Base-by-base conservation (phyloP, 2,329 filamentous ascomycete species). In the Ceratocystis colombiana region DNA sequence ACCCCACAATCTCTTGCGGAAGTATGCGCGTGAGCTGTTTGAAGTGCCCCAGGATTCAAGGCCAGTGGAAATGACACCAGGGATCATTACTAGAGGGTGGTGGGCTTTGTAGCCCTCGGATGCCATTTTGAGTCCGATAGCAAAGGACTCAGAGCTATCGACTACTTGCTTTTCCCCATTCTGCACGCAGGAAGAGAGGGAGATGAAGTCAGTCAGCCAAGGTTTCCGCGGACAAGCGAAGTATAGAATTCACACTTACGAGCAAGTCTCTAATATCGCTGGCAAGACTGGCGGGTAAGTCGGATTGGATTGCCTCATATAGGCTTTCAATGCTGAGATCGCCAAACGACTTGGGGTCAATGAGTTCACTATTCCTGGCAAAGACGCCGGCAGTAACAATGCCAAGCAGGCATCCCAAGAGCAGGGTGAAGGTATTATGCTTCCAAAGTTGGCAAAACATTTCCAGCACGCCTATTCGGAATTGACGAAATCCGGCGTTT, bases 31-130 rank as follows among this genome's bases (percentile, higher is more conserved):
- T 6, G 92, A 96, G 53, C 81, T 79, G 72, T 92, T 89, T 63
- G 88, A 86, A 0, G 94, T 97, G 3, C 93, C 90, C 94, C 94
- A 99, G 61, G 90, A 96, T 76, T 99, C 94, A 28, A 99, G 82
- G 1, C 94, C 94, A 0, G 94, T 97, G 0, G 94, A 97, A 71
- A 99, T 99, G 68, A 99, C 94, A 3, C 94, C 94, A 0, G 94
- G 94, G 8, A 99, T 86, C 93, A 99, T 97, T 69, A 99, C 89
- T 69, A 99, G 87, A 0, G 94, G 90, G 71, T 96, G 91, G 68
- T 89, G 82, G 17, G 89, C 93, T 61, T 82, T 75, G 20, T 97
- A 81, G 1, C 95, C 95, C 74, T 96, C 88, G 3, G 86, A 79
- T 48, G 86, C 86, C 22, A 92, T 87, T 72, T 95, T 89, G 37